These are phyloP conservation scores for Fraxinus sp. DNA, from an alignment of 305 asterid species.

Conservation along the genomic window DNA sequence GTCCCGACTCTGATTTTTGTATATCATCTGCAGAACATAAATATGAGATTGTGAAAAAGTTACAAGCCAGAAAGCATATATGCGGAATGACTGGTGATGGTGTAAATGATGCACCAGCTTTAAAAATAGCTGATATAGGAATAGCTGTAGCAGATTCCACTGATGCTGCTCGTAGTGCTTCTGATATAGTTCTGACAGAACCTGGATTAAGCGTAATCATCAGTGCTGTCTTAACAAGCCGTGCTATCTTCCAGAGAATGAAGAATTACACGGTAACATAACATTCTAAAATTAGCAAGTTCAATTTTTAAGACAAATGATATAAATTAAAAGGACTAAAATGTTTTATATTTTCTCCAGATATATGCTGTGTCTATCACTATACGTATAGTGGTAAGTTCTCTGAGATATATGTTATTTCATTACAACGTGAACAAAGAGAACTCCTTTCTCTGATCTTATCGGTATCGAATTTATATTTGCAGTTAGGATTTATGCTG, in stretches of 20 bases:
- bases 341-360: constrained; percentile 25
- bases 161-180: constrained; percentile 60
- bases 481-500: constrained; percentile 61
- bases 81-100: constrained; percentile 68
- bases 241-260: constrained; percentile 60
- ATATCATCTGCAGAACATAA: constrained; percentile 42
- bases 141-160: constrained; percentile 60
- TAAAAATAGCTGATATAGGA: constrained; percentile 57
- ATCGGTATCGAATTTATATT: not conserved
- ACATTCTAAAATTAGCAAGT: not conserved
- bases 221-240: constrained; percentile 58
- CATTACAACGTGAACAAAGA: not conserved
- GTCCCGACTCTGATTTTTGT: not conserved
- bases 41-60: constrained; percentile 50
- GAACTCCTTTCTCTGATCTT: not conserved
- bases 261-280: constrained; percentile 50
- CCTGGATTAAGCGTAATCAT: constrained; percentile 55
- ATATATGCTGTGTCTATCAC: constrained; percentile 61
- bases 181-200: constrained; percentile 56
- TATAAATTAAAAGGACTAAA: constrained; percentile 1
- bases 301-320: not conserved
- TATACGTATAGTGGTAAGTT: constrained; percentile 56
- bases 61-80: constrained; percentile 53
- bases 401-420: not conserved
- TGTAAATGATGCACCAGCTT: constrained; percentile 60